phyloP scores from a whole-genome alignment of 106 monocot genomes.

The Acorus gramineus region DNA sequence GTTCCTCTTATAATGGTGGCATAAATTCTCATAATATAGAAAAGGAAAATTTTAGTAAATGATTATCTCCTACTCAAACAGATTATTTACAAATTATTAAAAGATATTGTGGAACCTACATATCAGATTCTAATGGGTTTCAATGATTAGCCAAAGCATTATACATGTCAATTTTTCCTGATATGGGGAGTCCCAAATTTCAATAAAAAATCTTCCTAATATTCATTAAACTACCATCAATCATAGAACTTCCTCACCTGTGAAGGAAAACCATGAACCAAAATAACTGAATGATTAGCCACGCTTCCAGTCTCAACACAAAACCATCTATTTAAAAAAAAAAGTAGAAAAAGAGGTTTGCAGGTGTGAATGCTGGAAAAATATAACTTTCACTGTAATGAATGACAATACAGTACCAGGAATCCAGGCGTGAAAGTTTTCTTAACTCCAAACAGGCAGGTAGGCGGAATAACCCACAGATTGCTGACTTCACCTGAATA shows the following conservation, averaged over 20 bases:
- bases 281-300: conserved; percentile 40
- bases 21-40: too few relatives aligned
- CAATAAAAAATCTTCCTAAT: not conserved
- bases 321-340: conserved; percentile 63
- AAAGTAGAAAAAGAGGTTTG: not conserved
- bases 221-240: not conserved
- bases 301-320: conserved; percentile 72
- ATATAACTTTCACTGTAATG: conserved; percentile 6
- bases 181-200: too few relatives aligned
- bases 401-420: conserved; percentile 19
- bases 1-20: too few relatives aligned
- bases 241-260: conserved; percentile 35
- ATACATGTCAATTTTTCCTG: too few relatives aligned
- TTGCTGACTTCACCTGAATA: conserved; percentile 78
- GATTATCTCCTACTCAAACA: too few relatives aligned
- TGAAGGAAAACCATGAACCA: conserved; percentile 91
- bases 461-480: conserved; percentile 7
- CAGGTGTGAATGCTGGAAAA: not conserved
- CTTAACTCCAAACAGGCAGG: conserved; percentile 26
- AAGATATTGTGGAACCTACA: too few relatives aligned
- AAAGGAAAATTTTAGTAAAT: too few relatives aligned
- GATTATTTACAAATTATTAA: too few relatives aligned
- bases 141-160: too few relatives aligned
- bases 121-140: too few relatives aligned
- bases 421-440: conserved; percentile 20